Evolutionary conservation across 1,139 yeast species (phyloP).

Genomic region (Protomyces inouyei): DNA sequence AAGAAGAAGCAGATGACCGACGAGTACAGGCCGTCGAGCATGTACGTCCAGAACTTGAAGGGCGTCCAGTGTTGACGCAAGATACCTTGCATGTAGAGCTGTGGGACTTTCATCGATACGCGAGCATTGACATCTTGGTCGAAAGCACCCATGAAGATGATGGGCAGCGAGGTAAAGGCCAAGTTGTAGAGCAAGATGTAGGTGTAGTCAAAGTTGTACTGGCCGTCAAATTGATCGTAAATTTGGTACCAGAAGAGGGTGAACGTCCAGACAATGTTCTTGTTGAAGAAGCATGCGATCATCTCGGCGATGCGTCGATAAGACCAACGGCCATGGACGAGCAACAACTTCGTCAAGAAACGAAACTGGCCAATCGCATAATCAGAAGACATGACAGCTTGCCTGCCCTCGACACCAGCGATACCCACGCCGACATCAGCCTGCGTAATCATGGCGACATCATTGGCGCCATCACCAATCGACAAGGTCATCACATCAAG

Average conservation of each 20-base stretch:
- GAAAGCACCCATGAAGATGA: conserved; percentile 79
- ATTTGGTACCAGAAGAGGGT: conserved; percentile 93
- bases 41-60: conserved; percentile 73
- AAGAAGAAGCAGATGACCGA: conserved; percentile 79
- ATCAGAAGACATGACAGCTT: conserved; percentile 96
- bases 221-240: conserved; percentile 78
- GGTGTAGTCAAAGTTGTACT: conserved; percentile 79
- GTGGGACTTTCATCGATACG: conserved; percentile 83
- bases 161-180: conserved; percentile 93
- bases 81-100: conserved; percentile 80
- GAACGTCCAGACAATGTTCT: conserved; percentile 81
- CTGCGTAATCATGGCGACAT: conserved; percentile 97
- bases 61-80: conserved; percentile 75
- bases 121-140: conserved; percentile 89
- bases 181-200: conserved; percentile 86
- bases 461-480: conserved; percentile 88
- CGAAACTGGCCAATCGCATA: conserved; percentile 95
- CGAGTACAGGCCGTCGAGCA: conserved; percentile 84
- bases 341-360: conserved; percentile 65
- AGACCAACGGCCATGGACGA: conserved; percentile 96
- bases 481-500: conserved; percentile 85
- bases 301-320: conserved; percentile 86
- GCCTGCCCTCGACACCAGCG: conserved; percentile 97
- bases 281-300: conserved; percentile 90
- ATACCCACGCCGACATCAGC: conserved; percentile 98